phyloP scores from a whole-genome alignment of 83 land plant species.

The Thuja plicata region DNA sequence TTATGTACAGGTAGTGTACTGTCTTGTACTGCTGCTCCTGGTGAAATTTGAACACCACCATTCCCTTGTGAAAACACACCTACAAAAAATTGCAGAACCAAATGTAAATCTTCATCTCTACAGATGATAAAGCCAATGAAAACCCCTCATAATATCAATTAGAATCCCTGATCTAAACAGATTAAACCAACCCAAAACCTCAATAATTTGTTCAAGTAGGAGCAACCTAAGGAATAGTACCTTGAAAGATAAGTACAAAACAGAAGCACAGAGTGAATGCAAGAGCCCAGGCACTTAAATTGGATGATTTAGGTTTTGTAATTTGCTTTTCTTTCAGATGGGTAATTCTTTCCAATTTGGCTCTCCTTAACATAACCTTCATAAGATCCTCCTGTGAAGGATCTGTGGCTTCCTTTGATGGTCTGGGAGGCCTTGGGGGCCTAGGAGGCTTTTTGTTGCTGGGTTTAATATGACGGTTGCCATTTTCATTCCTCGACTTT shows the following conservation, averaged over 20 bases:
- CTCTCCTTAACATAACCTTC: slow-evolving; percentile 34
- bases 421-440: slow-evolving; percentile 39
- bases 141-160: background rate
- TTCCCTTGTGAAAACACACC: slow-evolving; percentile 10
- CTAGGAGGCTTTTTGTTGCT: slow-evolving; percentile 27
- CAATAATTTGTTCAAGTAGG: background rate
- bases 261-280: slow-evolving; percentile 37
- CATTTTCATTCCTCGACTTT: background rate
- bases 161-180: background rate
- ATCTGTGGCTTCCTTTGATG: slow-evolving; percentile 35
- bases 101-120: background rate
- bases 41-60: slow-evolving; percentile 5
- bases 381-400: slow-evolving; percentile 38
- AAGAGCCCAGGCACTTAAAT: slow-evolving; percentile 28
- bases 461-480: slow-evolving; percentile 10
- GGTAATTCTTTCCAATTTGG: slow-evolving; percentile 38
- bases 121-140: background rate
- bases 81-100: background rate
- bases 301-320: slow-evolving; percentile 21
- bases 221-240: slow-evolving; percentile 15
- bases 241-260: slow-evolving; percentile 40
- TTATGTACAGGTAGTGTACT: background rate
- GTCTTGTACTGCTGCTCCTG: background rate
- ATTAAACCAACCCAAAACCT: background rate
- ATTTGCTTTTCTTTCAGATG: slow-evolving; percentile 41